phyloP scores from a whole-genome alignment of 768 basidiomycete genomes.

The Xerocomellus dryophilus region DNA sequence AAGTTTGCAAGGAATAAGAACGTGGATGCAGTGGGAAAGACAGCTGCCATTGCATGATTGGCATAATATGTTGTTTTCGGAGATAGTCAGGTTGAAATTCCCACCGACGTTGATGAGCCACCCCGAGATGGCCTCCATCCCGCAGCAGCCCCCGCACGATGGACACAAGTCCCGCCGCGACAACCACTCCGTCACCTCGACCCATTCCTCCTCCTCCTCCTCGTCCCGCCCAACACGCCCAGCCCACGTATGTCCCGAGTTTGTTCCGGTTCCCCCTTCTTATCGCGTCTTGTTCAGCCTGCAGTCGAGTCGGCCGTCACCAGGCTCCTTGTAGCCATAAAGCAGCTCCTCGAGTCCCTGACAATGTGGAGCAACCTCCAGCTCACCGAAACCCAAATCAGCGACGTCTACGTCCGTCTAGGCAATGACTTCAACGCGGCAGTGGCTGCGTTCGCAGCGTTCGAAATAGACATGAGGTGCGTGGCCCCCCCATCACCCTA shows the following conservation, averaged over 20 bases:
- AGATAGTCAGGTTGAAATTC: conserved; percentile 8
- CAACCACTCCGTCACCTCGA: conserved; percentile 50
- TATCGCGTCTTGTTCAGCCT: conserved; percentile 41
- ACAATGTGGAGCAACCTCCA: conserved; percentile 78
- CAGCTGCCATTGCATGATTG: no score
- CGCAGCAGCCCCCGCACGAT: conserved; percentile 21
- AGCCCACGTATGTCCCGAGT: conserved; percentile 24
- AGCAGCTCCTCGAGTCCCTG: conserved; percentile 87
- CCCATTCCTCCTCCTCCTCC: conserved; percentile 35
- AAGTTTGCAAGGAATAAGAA: no score
- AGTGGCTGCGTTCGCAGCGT: conserved; percentile 80
- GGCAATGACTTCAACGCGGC: conserved; percentile 98
- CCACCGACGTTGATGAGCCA: conserved; percentile 18
- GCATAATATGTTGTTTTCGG: neutral
- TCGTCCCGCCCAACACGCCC: conserved; percentile 22
- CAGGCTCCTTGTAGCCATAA: conserved; percentile 88
- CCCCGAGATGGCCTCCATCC: conserved; percentile 17
- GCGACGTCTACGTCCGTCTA: conserved; percentile 93
- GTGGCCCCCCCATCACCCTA: conserved; percentile 33
- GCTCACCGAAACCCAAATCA: conserved; percentile 77
- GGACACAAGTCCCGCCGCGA: conserved; percentile 52
- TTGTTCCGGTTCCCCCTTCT: neutral
- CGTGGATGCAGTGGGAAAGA: conserved; percentile 12
- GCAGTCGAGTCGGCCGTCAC: conserved; percentile 91
- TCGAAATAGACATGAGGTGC: conserved; percentile 89